Percentiles rank a stretch among this genome's conserved stretches.
These are phyloP conservation scores for Scutellaria galericulata DNA, from an alignment of 257 asterid genomes.

Conservation along the genomic window DNA sequence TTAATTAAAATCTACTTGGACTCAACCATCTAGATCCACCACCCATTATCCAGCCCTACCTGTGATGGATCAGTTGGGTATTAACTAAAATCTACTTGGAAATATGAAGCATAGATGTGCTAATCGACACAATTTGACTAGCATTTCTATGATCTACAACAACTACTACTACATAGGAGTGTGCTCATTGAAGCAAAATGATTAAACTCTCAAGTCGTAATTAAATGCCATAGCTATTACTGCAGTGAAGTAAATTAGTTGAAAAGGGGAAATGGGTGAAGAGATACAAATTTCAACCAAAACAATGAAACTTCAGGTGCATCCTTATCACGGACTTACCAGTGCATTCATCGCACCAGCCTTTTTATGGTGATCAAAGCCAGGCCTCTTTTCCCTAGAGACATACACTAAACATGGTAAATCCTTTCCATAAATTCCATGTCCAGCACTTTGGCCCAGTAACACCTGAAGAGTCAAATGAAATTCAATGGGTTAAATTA, in stretches of 20 bases:
- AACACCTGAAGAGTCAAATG: constrained; percentile 9
- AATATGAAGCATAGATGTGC: constrained; percentile 4
- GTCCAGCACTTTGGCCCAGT: constrained; percentile 20
- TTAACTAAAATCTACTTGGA: not conserved
- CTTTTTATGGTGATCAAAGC: constrained; percentile 27
- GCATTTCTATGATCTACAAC: not conserved
- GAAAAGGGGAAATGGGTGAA: not conserved
- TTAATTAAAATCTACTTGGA: not conserved
- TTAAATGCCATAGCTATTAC: not conserved
- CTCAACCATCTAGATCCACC: constrained; percentile 6
- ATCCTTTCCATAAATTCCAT: constrained; percentile 18
- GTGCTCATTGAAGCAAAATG: not conserved
- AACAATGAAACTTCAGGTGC: not conserved
- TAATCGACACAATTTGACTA: not conserved
- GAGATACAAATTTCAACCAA: not conserved
- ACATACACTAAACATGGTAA: constrained; percentile 20
- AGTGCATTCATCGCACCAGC: constrained; percentile 29
- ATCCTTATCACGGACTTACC: constrained; percentile 19
- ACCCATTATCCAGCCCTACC: not conserved
- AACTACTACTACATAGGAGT: not conserved
- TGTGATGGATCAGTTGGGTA: not conserved
- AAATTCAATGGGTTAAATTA: not conserved
- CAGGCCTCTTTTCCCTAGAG: constrained; percentile 27
- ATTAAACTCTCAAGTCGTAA: not conserved
- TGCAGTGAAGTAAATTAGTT: not conserved